Evolutionary conservation across 129 eudicot species (phyloP), one percentile per base, ranked within the genome.

Genomic region (Lactuca sativa): DNA sequence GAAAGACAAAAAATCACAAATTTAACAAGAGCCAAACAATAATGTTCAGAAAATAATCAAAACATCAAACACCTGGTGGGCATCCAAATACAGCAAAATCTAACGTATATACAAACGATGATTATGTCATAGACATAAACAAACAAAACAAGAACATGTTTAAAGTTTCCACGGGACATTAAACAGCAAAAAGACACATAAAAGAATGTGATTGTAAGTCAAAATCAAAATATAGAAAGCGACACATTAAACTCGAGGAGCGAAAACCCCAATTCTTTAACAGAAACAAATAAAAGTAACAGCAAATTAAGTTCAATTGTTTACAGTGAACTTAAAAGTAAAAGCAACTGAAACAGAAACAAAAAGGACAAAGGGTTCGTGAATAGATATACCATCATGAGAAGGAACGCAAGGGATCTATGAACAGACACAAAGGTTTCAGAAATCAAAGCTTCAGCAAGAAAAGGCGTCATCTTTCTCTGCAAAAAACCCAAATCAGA

Each of bases 391-490:
- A 89, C 95, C 90, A 82, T 56, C 59, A 79, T 30, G 32, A 87
- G 77, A 30, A 89, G 55, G 71, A 77, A 79, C 76, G 81, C 66
- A 41, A 87, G 49, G 72, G 87, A 74, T 77, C 75, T 82, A 34
- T 85, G 86, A 83, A 86, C 88, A 79, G 82, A 75, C 65, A 87
- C 65, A 61, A 86, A 68, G 75, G 95, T 53, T 13, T 84, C 70
- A 43, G 65, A 57, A 62, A 81, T 62, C 67, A 80, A 68, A 70
- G 82, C 73, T 66, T 83, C 82, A 77, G 80, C 67, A 48, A 76
- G 17, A 14, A 85, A 80, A 67, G 73, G 49, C 33, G 43, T 64
- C 71, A 74, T 60, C 37, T 41, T 68, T 57, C 33, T 78, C 74
- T 67, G 70, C 77, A 76, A 32, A 77, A 71, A 74, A 51, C 57